These are phyloP conservation scores for Medicago lupulina DNA, from an alignment of 306 rosid genomes.

Conservation along the genomic window DNA sequence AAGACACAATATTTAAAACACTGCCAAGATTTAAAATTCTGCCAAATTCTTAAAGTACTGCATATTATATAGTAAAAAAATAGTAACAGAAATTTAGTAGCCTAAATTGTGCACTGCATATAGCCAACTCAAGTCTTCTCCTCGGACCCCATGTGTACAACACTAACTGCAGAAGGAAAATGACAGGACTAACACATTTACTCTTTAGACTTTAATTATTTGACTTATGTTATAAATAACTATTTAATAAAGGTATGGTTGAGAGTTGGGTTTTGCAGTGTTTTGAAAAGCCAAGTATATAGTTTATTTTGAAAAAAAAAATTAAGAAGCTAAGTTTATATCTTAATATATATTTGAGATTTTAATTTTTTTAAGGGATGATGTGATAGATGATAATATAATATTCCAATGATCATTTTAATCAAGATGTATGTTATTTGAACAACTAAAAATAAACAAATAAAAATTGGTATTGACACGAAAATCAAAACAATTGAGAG, in stretches of 20 bases:
- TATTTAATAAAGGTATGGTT: not conserved
- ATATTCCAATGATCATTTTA: too few species aligned
- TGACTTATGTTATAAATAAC: not conserved
- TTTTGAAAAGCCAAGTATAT: too few species aligned
- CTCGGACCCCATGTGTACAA: constrained; percentile 4
- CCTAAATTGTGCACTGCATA: not conserved
- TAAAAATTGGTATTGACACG: too few species aligned
- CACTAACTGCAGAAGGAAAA: not conserved
- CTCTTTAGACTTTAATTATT: not conserved
- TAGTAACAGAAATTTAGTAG: not conserved
- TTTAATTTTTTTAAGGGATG: too few species aligned
- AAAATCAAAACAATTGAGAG: too few species aligned
- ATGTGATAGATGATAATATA: too few species aligned
- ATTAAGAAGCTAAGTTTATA: too few species aligned
- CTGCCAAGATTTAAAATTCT: not conserved
- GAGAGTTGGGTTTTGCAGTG: too few species aligned
- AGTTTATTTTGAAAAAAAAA: not conserved
- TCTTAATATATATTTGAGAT: too few species aligned
- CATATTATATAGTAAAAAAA: not conserved
- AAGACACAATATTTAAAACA: not conserved
- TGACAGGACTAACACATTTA: not conserved
- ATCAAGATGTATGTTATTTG: too few species aligned
- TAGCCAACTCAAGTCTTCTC: constrained; percentile 1
- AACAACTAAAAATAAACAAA: too few species aligned
- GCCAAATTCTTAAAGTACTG: constrained; percentile 7